Percentiles rank a stretch among this genome's conserved stretches.
Evolutionary conservation across 257 asterid species (phyloP).

Genomic region (Solanum okadae): DNA sequence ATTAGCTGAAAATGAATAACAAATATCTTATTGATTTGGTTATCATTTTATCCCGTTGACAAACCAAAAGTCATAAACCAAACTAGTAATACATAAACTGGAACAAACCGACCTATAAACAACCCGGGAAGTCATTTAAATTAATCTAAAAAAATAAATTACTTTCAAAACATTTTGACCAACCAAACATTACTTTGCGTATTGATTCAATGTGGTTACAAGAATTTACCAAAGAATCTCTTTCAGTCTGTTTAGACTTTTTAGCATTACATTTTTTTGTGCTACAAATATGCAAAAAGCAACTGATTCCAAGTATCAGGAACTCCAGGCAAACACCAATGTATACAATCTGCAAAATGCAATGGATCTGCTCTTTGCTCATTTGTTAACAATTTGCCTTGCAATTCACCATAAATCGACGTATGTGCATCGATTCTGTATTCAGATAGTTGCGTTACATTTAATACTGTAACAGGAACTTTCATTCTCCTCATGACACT

Average conservation of each 20-base stretch:
- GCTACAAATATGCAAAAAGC: conserved; percentile 50
- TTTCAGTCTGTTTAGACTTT: background rate
- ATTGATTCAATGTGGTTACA: background rate
- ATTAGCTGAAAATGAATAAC: too few species aligned
- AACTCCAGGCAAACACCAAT: conserved; percentile 87
- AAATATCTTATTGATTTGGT: too few species aligned
- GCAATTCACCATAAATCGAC: conserved; percentile 56
- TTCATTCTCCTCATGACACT: conserved; percentile 47
- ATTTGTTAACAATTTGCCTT: conserved; percentile 54
- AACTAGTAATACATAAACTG: too few species aligned
- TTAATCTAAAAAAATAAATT: too few species aligned
- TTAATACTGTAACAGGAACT: conserved; percentile 50
- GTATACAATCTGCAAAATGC: conserved; percentile 76
- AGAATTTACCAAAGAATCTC: background rate
- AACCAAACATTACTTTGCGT: background rate
- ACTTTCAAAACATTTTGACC: background rate
- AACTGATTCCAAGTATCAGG: conserved; percentile 89
- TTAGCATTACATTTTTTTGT: background rate
- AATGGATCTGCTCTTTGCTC: conserved; percentile 63
- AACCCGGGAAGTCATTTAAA: background rate
- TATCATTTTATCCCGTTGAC: too few species aligned
- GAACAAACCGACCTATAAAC: background rate
- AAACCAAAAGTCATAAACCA: too few species aligned
- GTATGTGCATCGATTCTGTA: conserved; percentile 72
- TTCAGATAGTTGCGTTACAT: conserved; percentile 72